Conservation (phyloP, 345 rosid species). For the Ceriops zippeliana region DNA sequence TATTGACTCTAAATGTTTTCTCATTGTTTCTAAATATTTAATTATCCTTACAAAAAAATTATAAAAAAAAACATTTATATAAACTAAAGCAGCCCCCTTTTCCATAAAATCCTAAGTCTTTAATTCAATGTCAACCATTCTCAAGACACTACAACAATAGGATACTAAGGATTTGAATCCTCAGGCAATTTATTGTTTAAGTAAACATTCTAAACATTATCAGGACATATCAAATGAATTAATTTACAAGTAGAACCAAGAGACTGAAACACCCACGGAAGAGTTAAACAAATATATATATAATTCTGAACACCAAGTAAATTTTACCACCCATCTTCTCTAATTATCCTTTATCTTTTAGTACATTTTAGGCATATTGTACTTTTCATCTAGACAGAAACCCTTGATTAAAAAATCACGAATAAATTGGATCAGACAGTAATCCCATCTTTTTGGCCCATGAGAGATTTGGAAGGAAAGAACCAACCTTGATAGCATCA, state of each 20-base stretch:
- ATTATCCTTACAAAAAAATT: neutral
- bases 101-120: neutral
- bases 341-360: no score
- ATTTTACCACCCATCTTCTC: no score
- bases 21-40: neutral
- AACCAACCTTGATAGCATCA: constrained; percentile 82
- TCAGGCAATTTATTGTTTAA: neutral
- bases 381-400: neutral
- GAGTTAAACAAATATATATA: no score
- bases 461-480: constrained; percentile 7
- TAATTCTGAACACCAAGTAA: no score
- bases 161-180: neutral
- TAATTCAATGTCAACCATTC: neutral
- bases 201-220: neutral
- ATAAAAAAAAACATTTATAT: neutral
- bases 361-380: no score
- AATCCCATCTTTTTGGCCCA: neutral
- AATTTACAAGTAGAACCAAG: no score
- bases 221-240: neutral
- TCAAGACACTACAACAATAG: neutral
- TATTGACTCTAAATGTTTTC: neutral
- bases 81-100: neutral
- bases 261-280: no score
- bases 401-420: neutral
- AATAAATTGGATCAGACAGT: neutral